phyloP scores from a whole-genome alignment of 2,329 filamentous ascomycete genomes.

The Aspergillus pseudoviridinutans region DNA sequence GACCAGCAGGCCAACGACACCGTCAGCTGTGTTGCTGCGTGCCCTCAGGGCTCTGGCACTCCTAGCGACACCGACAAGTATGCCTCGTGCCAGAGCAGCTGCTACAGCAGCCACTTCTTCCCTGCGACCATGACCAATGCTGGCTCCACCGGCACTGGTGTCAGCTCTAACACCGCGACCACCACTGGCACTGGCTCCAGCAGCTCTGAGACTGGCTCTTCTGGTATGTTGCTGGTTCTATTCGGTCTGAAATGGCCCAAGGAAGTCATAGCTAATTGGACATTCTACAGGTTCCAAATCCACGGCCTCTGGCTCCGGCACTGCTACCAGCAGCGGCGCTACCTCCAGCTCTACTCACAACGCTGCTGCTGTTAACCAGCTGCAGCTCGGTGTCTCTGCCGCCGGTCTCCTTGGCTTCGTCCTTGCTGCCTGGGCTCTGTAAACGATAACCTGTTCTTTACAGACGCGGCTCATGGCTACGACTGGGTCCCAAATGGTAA shows the following conservation, averaged over 20 bases:
- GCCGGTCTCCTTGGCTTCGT: constrained; percentile 33
- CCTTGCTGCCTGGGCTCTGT: constrained; percentile 36
- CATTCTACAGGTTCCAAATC: constrained; percentile 7
- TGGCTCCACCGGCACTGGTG: constrained; percentile 16
- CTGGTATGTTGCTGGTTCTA: constrained; percentile 7
- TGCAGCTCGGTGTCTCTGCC: constrained; percentile 31
- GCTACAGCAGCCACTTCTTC: constrained; percentile 49
- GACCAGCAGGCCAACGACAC: constrained; percentile 48
- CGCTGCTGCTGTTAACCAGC: constrained; percentile 23
- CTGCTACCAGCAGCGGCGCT: constrained; percentile 14
- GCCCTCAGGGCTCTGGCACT: constrained; percentile 51
- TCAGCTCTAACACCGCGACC: constrained; percentile 10
- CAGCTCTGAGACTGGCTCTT: constrained; percentile 9
- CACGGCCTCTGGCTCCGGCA: constrained; percentile 5
- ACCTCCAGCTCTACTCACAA: constrained; percentile 20
- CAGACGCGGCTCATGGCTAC: not conserved
- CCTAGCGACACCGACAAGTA: constrained; percentile 44
- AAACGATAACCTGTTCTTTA: constrained; percentile 6
- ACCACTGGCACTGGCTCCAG: constrained; percentile 10
- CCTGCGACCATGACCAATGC: constrained; percentile 23
- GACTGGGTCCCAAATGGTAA: not conserved
- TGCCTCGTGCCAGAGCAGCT: constrained; percentile 46
- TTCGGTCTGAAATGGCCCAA: not conserved
- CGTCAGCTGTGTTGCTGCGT: constrained; percentile 49
- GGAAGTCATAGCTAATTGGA: not conserved